Conservation (phyloP, 2,329 filamentous ascomycete genomes). For the Fusarium dimerum region DNA sequence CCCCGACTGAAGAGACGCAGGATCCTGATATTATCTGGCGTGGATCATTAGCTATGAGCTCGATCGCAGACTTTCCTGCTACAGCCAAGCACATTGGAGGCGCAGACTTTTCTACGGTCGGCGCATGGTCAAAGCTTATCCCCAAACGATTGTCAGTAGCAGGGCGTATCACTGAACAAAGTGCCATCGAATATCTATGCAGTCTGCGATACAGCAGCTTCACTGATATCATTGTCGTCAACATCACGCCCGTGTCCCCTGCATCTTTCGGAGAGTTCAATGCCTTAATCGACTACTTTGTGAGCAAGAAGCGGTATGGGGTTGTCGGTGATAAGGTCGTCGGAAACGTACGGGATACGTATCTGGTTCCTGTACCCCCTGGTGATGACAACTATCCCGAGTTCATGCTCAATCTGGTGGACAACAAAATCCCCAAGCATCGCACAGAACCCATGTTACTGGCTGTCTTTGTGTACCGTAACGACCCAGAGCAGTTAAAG, state of each 20-base stretch:
- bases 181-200: slow-evolving; percentile 89
- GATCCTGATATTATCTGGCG: slow-evolving; percentile 78
- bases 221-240: slow-evolving; percentile 82
- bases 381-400: slow-evolving; percentile 74
- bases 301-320: slow-evolving; percentile 78
- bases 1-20: slow-evolving; percentile 68
- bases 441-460: slow-evolving; percentile 77
- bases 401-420: slow-evolving; percentile 85
- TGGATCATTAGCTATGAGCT: slow-evolving; percentile 74
- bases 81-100: slow-evolving; percentile 84
- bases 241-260: slow-evolving; percentile 65
- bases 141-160: slow-evolving; percentile 70
- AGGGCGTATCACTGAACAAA: slow-evolving; percentile 77
- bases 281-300: slow-evolving; percentile 84
- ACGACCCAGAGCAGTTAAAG: slow-evolving; percentile 46
- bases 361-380: slow-evolving; percentile 81
- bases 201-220: slow-evolving; percentile 78
- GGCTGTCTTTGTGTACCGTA: slow-evolving; percentile 81
- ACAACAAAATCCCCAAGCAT: slow-evolving; percentile 74
- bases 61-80: slow-evolving; percentile 72
- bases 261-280: slow-evolving; percentile 65
- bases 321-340: slow-evolving; percentile 78
- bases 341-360: slow-evolving; percentile 82
- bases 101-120: slow-evolving; percentile 67
- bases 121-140: slow-evolving; percentile 74